phyloP scores from a whole-genome alignment of 768 basidiomycete species.

The Leccinellum luteum region DNA sequence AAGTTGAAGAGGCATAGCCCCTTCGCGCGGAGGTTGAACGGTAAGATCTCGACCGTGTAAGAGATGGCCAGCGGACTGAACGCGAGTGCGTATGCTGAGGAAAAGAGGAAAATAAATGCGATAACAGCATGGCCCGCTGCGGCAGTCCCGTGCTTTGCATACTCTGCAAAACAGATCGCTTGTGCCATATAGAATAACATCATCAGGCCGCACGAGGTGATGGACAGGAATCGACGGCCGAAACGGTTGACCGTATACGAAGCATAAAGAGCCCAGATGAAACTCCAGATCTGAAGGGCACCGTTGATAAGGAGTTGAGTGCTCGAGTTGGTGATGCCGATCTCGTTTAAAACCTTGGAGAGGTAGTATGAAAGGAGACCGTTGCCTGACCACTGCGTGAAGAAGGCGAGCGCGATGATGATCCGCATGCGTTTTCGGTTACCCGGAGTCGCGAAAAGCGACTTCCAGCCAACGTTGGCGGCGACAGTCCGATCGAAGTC shows the following conservation, averaged over 20 bases:
- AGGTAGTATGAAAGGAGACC: conserved; percentile 76
- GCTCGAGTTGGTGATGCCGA: conserved; percentile 53
- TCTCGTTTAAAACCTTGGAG: conserved; percentile 59
- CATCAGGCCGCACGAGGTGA: conserved; percentile 59
- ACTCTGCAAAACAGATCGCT: conserved; percentile 63
- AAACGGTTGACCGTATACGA: conserved; percentile 48
- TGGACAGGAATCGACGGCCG: conserved; percentile 66
- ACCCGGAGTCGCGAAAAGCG: conserved; percentile 62
- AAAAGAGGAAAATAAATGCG: conserved; percentile 58
- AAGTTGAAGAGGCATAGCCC: conserved; percentile 78
- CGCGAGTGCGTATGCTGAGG: conserved; percentile 59
- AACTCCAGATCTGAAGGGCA: conserved; percentile 47
- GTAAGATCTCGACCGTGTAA: conserved; percentile 75
- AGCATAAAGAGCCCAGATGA: conserved; percentile 13
- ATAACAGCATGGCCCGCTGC: conserved; percentile 49
- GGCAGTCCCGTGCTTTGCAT: conserved; percentile 38
- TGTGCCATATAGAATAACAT: conserved; percentile 63
- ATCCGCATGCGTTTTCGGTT: conserved; percentile 68
- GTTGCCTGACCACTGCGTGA: conserved; percentile 77
- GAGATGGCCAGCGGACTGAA: conserved; percentile 70
- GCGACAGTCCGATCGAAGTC: conserved; percentile 61
- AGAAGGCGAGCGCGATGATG: conserved; percentile 63
- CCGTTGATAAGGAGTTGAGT: conserved; percentile 65
- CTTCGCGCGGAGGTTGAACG: conserved; percentile 75
- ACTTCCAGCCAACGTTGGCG: conserved; percentile 63